These are phyloP conservation scores for Microdochium trichocladiopsis DNA, from an alignment of 2,329 filamentous ascomycete genomes.

Conservation along the genomic window DNA sequence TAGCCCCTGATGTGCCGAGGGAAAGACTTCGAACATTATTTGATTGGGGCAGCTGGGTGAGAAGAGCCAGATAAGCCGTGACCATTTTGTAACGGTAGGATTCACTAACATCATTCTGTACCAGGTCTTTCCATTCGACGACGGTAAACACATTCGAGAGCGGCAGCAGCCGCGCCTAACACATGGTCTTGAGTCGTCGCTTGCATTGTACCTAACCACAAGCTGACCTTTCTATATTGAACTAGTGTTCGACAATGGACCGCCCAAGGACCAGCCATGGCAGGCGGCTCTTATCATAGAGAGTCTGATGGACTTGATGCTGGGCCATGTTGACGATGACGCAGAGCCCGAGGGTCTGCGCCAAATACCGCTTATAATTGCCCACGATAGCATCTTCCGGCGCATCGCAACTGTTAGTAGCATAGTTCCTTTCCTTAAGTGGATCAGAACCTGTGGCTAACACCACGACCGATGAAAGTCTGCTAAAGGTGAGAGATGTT, in stretches of 20 bases:
- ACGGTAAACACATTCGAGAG: neutral
- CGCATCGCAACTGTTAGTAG: slow-evolving; percentile 1
- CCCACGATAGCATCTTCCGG: slow-evolving; percentile 7
- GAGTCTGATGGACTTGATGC: slow-evolving; percentile 9
- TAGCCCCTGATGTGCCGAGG: neutral
- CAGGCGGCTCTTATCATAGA: slow-evolving; percentile 8
- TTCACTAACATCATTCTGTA: no score
- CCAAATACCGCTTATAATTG: slow-evolving; percentile 6
- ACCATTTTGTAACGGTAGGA: no score
- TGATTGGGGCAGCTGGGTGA: slow-evolving; percentile 8
- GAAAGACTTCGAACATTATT: slow-evolving; percentile 10
- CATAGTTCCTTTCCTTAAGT: neutral
- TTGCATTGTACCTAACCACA: neutral
- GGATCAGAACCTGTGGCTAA: no score
- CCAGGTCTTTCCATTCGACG: neutral
- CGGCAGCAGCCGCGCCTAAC: neutral
- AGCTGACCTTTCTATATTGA: no score
- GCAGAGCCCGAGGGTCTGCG: neutral
- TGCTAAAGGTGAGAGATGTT: no score
- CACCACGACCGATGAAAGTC: no score
- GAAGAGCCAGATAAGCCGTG: no score
- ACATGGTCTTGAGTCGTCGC: neutral
- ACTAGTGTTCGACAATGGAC: slow-evolving; percentile 14
- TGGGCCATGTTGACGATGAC: neutral
- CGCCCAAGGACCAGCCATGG: slow-evolving; percentile 7